phyloP scores from a whole-genome alignment of 768 basidiomycete species.

The Amylocystis lapponica region DNA sequence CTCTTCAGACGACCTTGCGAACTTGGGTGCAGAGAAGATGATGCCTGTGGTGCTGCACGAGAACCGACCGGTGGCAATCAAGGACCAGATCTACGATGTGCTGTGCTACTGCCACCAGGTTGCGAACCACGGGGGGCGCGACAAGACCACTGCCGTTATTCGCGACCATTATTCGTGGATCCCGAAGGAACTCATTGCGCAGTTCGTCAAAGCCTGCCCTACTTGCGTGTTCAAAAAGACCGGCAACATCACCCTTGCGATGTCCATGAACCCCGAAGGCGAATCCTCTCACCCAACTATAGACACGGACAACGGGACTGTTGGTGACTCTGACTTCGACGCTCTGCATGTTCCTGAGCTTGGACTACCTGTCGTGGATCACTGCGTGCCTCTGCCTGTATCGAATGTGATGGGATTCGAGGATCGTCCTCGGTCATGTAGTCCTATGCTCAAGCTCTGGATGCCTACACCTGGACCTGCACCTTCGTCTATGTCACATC shows the following conservation, averaged over 20 bases:
- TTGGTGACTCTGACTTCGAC: neutral
- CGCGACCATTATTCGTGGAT: slow-evolving; percentile 75
- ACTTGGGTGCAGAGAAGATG: slow-evolving; percentile 6
- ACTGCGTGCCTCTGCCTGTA: neutral
- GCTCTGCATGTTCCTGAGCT: neutral
- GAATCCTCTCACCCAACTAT: neutral
- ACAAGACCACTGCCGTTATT: slow-evolving; percentile 67
- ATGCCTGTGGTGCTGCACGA: slow-evolving; percentile 60
- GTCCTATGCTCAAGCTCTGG: neutral
- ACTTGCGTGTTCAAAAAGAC: slow-evolving; percentile 53
- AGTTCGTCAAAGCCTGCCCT: slow-evolving; percentile 75
- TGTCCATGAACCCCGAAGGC: neutral
- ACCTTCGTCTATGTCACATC: too few relatives aligned
- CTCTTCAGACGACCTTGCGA: neutral
- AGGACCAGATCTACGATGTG: slow-evolving; percentile 74
- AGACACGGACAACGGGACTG: neutral
- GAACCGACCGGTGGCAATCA: slow-evolving; percentile 65
- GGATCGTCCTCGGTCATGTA: neutral
- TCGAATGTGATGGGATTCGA: neutral
- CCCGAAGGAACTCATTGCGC: slow-evolving; percentile 76
- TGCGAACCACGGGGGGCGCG: slow-evolving; percentile 68
- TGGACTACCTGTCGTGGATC: neutral
- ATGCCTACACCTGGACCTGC: neutral
- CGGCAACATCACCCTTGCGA: slow-evolving; percentile 21
- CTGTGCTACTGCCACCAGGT: slow-evolving; percentile 68